Percentiles rank a stretch among this genome's conserved stretches.
These are phyloP conservation scores for Leucocoprinus leucothites DNA, from an alignment of 768 basidiomycete species.

Conservation along the genomic window DNA sequence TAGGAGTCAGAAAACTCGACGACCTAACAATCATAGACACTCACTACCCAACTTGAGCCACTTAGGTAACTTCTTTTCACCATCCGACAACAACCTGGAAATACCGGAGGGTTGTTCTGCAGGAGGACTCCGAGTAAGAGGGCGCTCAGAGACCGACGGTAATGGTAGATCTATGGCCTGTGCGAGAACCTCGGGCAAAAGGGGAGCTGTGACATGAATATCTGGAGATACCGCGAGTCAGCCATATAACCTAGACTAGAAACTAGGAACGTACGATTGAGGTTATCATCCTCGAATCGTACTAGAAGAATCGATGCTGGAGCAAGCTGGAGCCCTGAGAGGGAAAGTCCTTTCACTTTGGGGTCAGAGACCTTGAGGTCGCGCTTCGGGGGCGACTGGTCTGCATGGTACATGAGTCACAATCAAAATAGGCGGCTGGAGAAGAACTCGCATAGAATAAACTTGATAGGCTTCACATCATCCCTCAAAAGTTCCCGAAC, in stretches of 20 bases:
- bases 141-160: constrained; percentile 35
- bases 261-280: constrained; percentile 54
- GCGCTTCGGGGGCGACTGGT: constrained; percentile 77
- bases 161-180: constrained; percentile 66
- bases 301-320: constrained; percentile 79
- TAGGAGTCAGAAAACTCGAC: not conserved
- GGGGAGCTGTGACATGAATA: constrained; percentile 56
- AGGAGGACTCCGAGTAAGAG: constrained; percentile 1
- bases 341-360: constrained; percentile 60
- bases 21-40: constrained; percentile 19
- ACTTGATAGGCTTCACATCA: constrained; percentile 76
- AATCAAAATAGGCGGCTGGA: not conserved
- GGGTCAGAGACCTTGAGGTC: constrained; percentile 84
- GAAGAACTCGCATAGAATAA: constrained; percentile 71
- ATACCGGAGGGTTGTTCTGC: constrained; percentile 4
- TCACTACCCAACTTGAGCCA: constrained; percentile 76
- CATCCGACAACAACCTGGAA: constrained; percentile 8
- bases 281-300: constrained; percentile 65
- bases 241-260: not conserved
- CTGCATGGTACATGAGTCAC: constrained; percentile 31
- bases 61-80: constrained; percentile 67
- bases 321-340: constrained; percentile 70
- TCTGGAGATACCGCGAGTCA: constrained; percentile 34
- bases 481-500: constrained; percentile 69
- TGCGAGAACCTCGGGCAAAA: constrained; percentile 51